Conservation (phyloP, 176 grass and related monocot species). For the Elymus sibiricus region DNA sequence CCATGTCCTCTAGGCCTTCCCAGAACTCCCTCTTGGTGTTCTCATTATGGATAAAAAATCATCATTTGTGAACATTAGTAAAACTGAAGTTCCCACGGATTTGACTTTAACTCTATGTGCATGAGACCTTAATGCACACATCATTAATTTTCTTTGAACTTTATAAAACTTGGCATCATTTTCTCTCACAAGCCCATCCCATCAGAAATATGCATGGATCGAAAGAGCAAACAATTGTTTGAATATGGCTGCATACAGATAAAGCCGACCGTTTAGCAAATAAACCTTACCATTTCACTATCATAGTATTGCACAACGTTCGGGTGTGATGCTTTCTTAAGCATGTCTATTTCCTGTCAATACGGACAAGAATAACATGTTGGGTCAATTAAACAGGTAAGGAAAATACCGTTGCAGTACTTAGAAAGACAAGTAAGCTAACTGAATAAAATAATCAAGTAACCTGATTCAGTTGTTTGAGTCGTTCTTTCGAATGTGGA, state of each 20-base stretch:
- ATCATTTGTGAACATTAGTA: neutral
- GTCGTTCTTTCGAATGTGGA: constrained; percentile 88
- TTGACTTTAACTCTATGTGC: neutral
- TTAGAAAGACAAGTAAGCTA: neutral
- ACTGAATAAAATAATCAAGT: constrained; percentile 16
- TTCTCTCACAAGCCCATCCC: neutral
- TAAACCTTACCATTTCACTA: constrained; percentile 73
- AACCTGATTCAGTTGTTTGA: constrained; percentile 95
- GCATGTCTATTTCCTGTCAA: constrained; percentile 88
- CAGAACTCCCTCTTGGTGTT: no score
- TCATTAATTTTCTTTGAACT: neutral
- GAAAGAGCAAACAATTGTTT: neutral
- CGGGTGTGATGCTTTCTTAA: constrained; percentile 76
- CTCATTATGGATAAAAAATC: neutral
- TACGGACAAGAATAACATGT: constrained; percentile 21
- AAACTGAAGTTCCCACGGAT: neutral
- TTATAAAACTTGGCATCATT: neutral
- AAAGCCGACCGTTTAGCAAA: constrained; percentile 13
- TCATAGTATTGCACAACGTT: constrained; percentile 96
- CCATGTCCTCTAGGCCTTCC: no score
- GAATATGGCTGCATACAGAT: neutral
- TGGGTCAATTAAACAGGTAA: constrained; percentile 16
- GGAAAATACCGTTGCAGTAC: neutral
- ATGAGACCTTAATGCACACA: neutral
- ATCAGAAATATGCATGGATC: neutral